A percentile compares a stretch with the other conserved stretches of the same genome.
phyloP scores from a whole-genome alignment of 164 flowering plant genomes.

The Malania oleifera region DNA sequence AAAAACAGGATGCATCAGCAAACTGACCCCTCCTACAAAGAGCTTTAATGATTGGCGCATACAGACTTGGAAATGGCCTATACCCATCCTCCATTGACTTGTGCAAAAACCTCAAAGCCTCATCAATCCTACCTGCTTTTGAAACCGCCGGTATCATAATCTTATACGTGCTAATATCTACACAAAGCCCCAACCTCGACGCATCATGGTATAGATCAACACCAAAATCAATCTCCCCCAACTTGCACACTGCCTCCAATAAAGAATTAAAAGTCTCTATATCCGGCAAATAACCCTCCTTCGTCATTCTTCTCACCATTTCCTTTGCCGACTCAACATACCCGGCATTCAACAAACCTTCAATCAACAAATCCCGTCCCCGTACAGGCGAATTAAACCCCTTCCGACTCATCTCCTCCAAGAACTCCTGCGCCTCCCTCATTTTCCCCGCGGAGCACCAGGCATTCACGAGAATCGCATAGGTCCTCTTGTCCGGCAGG shows the following conservation, averaged over 20 bases:
- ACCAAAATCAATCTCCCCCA: constrained; percentile 71
- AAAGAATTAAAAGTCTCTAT: constrained; percentile 65
- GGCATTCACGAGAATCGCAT: constrained; percentile 65
- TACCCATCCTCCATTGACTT: constrained; percentile 68
- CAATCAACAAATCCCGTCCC: constrained; percentile 82
- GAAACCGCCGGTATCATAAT: constrained; percentile 70
- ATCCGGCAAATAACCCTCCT: constrained; percentile 77
- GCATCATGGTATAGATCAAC: constrained; percentile 55
- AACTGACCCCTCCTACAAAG: constrained; percentile 70
- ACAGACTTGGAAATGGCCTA: constrained; percentile 82
- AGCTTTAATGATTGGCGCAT: constrained; percentile 77
- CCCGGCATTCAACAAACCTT: constrained; percentile 84
- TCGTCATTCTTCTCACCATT: constrained; percentile 74
- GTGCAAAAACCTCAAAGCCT: constrained; percentile 65
- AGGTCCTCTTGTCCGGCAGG: constrained; percentile 67
- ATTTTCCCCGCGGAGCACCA: constrained; percentile 91
- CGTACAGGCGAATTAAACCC: constrained; percentile 89
- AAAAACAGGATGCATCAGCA: constrained; percentile 90
- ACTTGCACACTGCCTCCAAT: constrained; percentile 50
- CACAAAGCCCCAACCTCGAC: constrained; percentile 54
- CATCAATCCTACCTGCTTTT: constrained; percentile 63
- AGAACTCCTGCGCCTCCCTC: constrained; percentile 73
- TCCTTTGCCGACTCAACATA: constrained; percentile 77
- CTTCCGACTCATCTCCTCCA: constrained; percentile 85
- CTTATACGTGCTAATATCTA: constrained; percentile 65